Evolutionary conservation across 2,329 filamentous ascomycete species (phyloP), one percentile per base, ranked within the genome.

Genomic region (Conoideocrella luteorostrata): DNA sequence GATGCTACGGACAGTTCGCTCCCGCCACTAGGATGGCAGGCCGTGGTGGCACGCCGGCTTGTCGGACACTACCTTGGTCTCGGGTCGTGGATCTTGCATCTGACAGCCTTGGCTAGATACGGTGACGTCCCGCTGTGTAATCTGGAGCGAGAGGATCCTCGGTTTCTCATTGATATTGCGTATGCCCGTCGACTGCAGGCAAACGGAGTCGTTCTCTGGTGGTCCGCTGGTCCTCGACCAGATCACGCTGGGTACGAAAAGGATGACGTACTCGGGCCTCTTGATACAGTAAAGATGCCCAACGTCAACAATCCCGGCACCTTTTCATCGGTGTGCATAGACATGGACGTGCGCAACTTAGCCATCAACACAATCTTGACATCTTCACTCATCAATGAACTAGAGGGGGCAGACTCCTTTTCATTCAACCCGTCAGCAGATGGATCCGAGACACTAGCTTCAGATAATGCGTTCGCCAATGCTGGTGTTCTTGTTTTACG

Each of bases 281-380:
- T 97, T 22, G 91, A 98, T 52, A 85, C 77, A 10, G 86, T 95
- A 12, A 82, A 87, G 47, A 95, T 97, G 88, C 91, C 93, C 1
- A 84, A 84, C 12, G 80, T 95, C 60, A 98, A 98, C 61, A 91
- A 88, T 40, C 86, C 91, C 0, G 91, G 90, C 32, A 94, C 91
- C 0, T 98, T 95, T 62, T 86, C 90, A 2, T 95, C 91, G 0
- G 93, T 98, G 3, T 98, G 93, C 60, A 93, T 98, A 49, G 93
- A 99, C 54, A 68, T 99, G 12, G 88, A 94, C 49, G 80, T 98
- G 39, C 86, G 90, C 36, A 98, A 98, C 57, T 75, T 99, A 12
- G 86, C 89, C 4, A 97, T 98, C 68, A 98, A 98, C 67, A 98
- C 94, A 0, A 94, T 99, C 38, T 72, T 99, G 15, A 96, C 93